phyloP scores from a whole-genome alignment of 2,329 filamentous ascomycete species.

The Macrophomina pseudophaseolina region DNA sequence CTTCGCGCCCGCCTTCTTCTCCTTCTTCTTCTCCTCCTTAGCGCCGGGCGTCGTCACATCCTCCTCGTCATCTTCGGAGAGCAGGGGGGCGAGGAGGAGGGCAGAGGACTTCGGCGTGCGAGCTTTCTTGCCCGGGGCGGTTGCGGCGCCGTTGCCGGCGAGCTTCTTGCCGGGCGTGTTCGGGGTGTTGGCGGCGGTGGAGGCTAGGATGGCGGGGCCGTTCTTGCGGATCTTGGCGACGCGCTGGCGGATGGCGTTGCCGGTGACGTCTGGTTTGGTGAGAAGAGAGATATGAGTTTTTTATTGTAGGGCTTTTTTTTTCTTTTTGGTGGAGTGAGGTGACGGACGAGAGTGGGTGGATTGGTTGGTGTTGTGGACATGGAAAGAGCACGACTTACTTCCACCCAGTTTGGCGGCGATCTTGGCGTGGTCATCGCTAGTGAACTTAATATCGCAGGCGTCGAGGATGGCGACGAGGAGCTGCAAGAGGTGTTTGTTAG shows the following conservation, averaged over 20 bases:
- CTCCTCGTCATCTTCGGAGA: too few species aligned
- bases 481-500: neutral
- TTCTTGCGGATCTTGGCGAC: constrained; percentile 7
- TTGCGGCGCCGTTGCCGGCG: too few species aligned
- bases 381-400: neutral
- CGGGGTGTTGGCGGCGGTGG: neutral
- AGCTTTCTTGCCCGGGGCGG: neutral
- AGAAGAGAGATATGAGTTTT: neutral
- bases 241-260: constrained; percentile 20
- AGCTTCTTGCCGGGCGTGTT: neutral
- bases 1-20: neutral
- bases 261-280: neutral
- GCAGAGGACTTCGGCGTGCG: too few species aligned
- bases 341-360: neutral
- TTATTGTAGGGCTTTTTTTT: too few species aligned
- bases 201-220: neutral
- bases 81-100: too few species aligned
- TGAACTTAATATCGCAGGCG: neutral
- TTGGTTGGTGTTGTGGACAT: too few species aligned
- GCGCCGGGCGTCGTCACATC: too few species aligned
- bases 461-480: neutral
- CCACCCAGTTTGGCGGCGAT: neutral
- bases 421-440: neutral
- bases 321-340: neutral
- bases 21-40: neutral